These are phyloP conservation scores for Clathrospora elynae DNA, from an alignment of 2,329 filamentous ascomycete species.

Conservation along the genomic window DNA sequence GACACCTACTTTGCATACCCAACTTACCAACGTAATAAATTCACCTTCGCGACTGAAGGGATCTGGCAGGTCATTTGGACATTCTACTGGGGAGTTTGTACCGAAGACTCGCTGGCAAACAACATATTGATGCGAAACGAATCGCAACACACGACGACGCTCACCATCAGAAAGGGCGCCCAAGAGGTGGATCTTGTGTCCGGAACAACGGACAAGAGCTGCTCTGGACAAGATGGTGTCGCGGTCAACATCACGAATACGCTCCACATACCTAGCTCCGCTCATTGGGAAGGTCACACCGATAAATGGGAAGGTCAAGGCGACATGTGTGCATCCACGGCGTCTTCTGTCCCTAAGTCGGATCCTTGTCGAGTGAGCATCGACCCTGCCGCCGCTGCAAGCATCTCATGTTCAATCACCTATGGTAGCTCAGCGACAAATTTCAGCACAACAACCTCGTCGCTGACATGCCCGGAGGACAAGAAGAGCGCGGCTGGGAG, in stretches of 20 bases:
- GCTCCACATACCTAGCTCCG: background rate
- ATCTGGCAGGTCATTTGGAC: background rate
- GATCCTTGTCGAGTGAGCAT: background rate
- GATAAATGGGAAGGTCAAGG: too few relatives aligned
- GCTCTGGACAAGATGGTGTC: background rate
- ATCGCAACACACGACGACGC: background rate
- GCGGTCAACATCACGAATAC: background rate
- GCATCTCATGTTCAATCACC: background rate
- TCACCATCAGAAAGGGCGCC: background rate
- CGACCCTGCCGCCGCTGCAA: background rate
- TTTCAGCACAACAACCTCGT: too few relatives aligned
- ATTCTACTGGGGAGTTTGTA: background rate
- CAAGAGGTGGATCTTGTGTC: background rate
- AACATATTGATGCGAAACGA: background rate
- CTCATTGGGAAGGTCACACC: background rate
- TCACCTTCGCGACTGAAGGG: background rate
- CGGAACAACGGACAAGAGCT: background rate
- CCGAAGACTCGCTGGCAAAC: background rate
- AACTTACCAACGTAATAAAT: background rate
- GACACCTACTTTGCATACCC: too few relatives aligned
- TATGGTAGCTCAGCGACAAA: too few relatives aligned
- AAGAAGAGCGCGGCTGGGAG: too few relatives aligned
- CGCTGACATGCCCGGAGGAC: too few relatives aligned
- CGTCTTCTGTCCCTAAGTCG: background rate
- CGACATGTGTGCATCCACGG: slow-evolving; percentile 1